These are phyloP conservation scores for Lycium ferocissimum DNA, from an alignment of 257 asterid species.

Conservation along the genomic window DNA sequence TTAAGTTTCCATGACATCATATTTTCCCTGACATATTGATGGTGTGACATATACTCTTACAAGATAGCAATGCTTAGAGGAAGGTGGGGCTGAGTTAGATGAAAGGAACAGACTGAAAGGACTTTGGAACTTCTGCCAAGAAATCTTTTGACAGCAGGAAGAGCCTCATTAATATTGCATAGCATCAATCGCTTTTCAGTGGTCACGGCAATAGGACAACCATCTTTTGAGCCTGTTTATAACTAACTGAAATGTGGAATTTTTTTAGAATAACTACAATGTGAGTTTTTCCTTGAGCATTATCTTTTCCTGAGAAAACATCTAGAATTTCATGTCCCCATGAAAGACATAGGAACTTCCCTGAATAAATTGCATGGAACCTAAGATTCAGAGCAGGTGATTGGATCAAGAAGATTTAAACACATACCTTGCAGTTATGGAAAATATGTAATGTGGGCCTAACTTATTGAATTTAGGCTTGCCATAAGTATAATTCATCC, in stretches of 20 bases:
- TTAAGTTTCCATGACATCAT: not conserved
- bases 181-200: not conserved
- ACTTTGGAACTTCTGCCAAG: not conserved
- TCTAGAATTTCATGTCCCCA: not conserved
- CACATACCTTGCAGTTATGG: not conserved
- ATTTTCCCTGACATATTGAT: not conserved
- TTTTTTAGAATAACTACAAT: conserved; percentile 5
- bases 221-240: not conserved
- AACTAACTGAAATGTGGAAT: not conserved
- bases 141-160: not conserved
- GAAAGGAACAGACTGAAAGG: not conserved
- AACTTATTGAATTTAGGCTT: not conserved
- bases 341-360: not conserved
- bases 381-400: not conserved
- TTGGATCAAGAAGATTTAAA: not conserved
- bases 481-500: not conserved
- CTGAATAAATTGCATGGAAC: not conserved
- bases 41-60: not conserved
- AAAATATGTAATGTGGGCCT: not conserved
- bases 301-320: not conserved
- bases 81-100: not conserved
- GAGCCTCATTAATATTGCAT: not conserved
- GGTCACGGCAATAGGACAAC: not conserved
- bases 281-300: not conserved
- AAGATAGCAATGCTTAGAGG: not conserved